phyloP scores from a whole-genome alignment of 129 eudicot species.

The Flaveria brownii region DNA sequence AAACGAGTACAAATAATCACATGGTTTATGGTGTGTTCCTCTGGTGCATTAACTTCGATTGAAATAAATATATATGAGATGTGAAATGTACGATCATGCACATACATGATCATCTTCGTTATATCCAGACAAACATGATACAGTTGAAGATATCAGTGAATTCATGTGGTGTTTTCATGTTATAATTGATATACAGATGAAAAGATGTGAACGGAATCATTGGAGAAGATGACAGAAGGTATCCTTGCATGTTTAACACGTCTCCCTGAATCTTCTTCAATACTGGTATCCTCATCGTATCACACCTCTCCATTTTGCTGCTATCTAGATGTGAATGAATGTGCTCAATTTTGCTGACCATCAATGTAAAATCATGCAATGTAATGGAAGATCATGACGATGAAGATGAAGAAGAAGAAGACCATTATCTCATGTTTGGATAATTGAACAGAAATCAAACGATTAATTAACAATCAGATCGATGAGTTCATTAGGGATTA shows the following conservation, averaged over 20 bases:
- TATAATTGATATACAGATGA: too few relatives aligned
- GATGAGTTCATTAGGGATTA: neutral
- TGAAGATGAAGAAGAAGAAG: too few relatives aligned
- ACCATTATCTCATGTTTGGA: too few relatives aligned
- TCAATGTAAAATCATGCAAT: too few relatives aligned
- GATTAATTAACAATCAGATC: constrained; percentile 20
- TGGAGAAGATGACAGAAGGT: too few relatives aligned
- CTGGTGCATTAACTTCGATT: neutral
- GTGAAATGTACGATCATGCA: constrained; percentile 29
- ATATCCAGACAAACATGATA: neutral
- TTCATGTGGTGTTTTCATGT: too few relatives aligned
- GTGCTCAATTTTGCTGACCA: too few relatives aligned
- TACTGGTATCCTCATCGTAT: neutral
- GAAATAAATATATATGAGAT: neutral
- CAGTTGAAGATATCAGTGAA: too few relatives aligned
- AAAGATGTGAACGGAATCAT: too few relatives aligned
- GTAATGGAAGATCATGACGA: too few relatives aligned
- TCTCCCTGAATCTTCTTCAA: constrained; percentile 33
- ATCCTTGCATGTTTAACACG: constrained; percentile 42
- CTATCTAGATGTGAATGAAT: too few relatives aligned
- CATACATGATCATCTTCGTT: constrained; percentile 19
- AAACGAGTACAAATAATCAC: neutral
- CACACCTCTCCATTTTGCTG: constrained; percentile 5
- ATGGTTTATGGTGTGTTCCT: neutral
- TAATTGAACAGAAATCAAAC: neutral